phyloP scores from a whole-genome alignment of 352 stramenopile genomes.

The Globisporangium middletonii region DNA sequence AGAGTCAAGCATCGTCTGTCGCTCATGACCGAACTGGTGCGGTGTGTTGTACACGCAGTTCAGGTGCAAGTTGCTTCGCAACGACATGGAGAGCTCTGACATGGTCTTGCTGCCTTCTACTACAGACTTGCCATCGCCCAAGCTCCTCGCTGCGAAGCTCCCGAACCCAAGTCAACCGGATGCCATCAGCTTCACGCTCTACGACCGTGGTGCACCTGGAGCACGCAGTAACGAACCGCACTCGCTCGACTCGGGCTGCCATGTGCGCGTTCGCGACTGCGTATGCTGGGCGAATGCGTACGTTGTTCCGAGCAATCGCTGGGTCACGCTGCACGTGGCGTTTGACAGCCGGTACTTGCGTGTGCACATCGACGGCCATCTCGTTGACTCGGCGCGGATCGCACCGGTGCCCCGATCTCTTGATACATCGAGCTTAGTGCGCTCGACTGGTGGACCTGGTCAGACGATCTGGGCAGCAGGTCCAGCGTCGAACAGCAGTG shows the following conservation, averaged over 20 bases:
- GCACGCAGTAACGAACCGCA: constrained; percentile 8
- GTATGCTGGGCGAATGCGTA: constrained; percentile 52
- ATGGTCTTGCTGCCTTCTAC: neutral
- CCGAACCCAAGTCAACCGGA: constrained; percentile 10
- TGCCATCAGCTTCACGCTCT: constrained; percentile 35
- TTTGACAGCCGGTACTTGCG: constrained; percentile 50
- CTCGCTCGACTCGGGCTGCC: constrained; percentile 28
- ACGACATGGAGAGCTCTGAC: neutral
- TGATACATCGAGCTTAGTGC: neutral
- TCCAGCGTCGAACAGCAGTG: constrained; percentile 13
- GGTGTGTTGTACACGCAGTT: neutral
- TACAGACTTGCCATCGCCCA: constrained; percentile 22
- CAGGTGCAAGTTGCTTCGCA: neutral
- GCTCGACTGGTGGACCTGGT: no score
- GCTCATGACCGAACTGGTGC: constrained; percentile 1
- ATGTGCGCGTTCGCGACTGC: constrained; percentile 30
- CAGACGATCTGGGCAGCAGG: constrained; percentile 8
- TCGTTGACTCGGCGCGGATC: constrained; percentile 44
- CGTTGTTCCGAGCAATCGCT: constrained; percentile 42
- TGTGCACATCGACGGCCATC: constrained; percentile 32
- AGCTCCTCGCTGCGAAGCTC: constrained; percentile 36
- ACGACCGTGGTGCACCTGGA: constrained; percentile 33
- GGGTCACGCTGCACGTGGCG: constrained; percentile 32
- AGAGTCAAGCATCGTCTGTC: neutral
- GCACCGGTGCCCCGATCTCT: neutral